Evolutionary conservation across 306 rosid species (phyloP).

Genomic region (Biancaea sappan): DNA sequence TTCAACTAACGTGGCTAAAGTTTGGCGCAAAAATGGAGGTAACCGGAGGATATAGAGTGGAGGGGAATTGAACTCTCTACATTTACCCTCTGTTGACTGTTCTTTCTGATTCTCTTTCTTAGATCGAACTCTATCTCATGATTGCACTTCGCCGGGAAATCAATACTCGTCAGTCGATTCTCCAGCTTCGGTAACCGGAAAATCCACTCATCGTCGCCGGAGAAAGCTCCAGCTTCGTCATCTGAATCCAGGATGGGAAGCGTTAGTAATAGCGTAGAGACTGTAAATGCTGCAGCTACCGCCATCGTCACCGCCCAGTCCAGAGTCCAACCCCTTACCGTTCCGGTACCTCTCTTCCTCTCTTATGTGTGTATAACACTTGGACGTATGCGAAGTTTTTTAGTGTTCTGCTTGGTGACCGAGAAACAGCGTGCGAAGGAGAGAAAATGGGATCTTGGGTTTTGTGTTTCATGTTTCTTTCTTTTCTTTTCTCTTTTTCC

Average conservation of each 20-base stretch:
- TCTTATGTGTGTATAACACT: neutral
- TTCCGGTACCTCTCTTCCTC: conserved; percentile 50
- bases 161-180: conserved; percentile 14
- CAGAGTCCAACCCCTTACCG: conserved; percentile 72
- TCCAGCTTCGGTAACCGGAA: conserved; percentile 35
- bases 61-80: conserved; percentile 37
- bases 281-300: conserved; percentile 91
- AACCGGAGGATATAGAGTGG: conserved; percentile 47
- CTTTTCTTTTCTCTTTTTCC: no score
- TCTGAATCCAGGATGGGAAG: conserved; percentile 51
- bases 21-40: conserved; percentile 49
- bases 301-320: conserved; percentile 89
- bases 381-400: neutral
- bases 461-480: conserved; percentile 27
- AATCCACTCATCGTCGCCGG: neutral
- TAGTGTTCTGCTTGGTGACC: conserved; percentile 34
- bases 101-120: conserved; percentile 1
- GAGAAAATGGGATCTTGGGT: conserved; percentile 43
- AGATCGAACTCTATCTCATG: conserved; percentile 46
- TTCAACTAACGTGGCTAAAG: conserved; percentile 46
- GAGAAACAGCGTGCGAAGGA: conserved; percentile 29
- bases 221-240: neutral
- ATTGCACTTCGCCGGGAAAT: conserved; percentile 43
- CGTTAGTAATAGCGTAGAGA: conserved; percentile 70
- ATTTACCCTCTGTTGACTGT: neutral